Evolutionary conservation across 2,329 filamentous ascomycete species (phyloP), one percentile per base, ranked within the genome.

Genomic region (Tolypocladium guangdongense): DNA sequence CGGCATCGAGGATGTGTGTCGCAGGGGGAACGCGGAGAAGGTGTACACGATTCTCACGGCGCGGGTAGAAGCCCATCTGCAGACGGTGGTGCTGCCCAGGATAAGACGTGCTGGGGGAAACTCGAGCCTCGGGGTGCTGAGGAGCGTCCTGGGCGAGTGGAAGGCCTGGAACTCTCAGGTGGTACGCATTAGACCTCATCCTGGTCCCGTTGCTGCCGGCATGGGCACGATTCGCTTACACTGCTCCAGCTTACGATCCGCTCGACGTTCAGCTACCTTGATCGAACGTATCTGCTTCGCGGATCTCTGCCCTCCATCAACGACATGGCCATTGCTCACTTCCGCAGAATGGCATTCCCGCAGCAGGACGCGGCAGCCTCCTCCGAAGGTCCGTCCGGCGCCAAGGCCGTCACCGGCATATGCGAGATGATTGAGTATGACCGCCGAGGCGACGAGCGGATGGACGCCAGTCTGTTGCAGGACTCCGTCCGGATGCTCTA

Each of bases 241-340:
- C 27, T 3, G 20, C 36, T 32, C 45, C 37, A 90, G 84, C 80
- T 84, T 59, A 84, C 85, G 16, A 81, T 99, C 51, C 83, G 90
- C 49, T 92, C 88, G 58, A 87, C 95, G 39, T 97, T 96, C 71
- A 95, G 90, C 72, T 99, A 91, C 64, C 79, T 99, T 59, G 92
- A 99, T 66, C 84, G 93, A 57, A 88, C 90, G 2, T 96, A 90
- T 64, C 77, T 99, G 8, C 75, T 96, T 2, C 84, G 86, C 54
- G 83, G 84, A 47, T 82, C 86, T 24, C 71, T 79, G 37, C 77
- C 78, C 11, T 87, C 87, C 36, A 82, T 99, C 54, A 87, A 91
- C 63, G 89, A 95, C 63, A 84, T 95, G 74, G 82, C 86, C 6
- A 83, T 93, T 53, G 71, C 77, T 16, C 78, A 90, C 55, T 99